Conservation (phyloP, 2,329 filamentous ascomycete genomes). For the Ceratocystis smalleyi region DNA sequence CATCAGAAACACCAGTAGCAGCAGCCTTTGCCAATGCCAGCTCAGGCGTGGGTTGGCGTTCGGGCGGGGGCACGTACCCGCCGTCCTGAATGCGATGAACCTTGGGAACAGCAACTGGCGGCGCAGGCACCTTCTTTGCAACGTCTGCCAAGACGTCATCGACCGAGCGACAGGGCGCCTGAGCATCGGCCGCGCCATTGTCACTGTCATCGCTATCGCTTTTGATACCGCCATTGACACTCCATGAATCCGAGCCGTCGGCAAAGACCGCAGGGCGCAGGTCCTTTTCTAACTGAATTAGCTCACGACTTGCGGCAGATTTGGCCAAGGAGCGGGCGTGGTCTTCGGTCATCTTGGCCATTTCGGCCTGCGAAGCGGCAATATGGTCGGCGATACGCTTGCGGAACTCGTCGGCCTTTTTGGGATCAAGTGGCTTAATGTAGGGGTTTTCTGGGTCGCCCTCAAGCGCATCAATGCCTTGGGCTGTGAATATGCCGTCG, state of each 20-base stretch:
- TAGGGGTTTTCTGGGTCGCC: constrained; percentile 42
- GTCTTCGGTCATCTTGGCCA: constrained; percentile 66
- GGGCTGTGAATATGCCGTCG: constrained; percentile 64
- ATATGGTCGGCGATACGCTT: constrained; percentile 60
- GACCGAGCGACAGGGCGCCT: constrained; percentile 37
- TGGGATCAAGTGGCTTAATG: constrained; percentile 49
- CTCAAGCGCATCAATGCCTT: constrained; percentile 33
- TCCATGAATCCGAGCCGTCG: constrained; percentile 44
- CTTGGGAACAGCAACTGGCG: constrained; percentile 46
- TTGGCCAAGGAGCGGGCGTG: constrained; percentile 63
- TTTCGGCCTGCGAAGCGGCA: constrained; percentile 59
- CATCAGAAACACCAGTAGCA: constrained; percentile 31
- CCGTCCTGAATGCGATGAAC: constrained; percentile 64
- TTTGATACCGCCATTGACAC: constrained; percentile 40
- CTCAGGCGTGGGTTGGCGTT: constrained; percentile 31
- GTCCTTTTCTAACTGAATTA: constrained; percentile 61
- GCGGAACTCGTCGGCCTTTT: constrained; percentile 71
- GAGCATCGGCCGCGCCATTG: constrained; percentile 23
- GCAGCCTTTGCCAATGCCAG: constrained; percentile 35
- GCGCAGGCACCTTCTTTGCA: constrained; percentile 53
- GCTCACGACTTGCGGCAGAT: constrained; percentile 52
- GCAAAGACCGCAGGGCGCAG: constrained; percentile 51
- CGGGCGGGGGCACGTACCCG: constrained; percentile 48
- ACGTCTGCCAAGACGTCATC: constrained; percentile 63
- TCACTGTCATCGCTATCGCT: constrained; percentile 36